Evolutionary conservation across 2,329 filamentous ascomycete genomes (phyloP).

Genomic region (Cryphonectria radicalis): DNA sequence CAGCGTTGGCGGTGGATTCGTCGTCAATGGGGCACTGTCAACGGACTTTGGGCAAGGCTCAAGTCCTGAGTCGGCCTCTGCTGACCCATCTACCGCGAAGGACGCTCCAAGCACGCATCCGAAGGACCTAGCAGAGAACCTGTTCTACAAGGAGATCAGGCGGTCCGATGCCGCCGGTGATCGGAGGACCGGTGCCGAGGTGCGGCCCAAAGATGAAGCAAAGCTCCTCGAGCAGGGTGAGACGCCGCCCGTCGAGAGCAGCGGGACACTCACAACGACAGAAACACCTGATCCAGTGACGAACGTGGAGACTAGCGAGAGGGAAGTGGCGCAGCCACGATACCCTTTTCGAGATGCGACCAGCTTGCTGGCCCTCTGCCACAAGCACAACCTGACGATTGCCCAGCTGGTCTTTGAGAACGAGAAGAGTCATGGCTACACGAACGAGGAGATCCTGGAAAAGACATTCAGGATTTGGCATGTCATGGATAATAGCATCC

Average conservation of each 20-base stretch:
- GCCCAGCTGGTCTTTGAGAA: conserved; percentile 57
- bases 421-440: conserved; percentile 55
- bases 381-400: conserved; percentile 56
- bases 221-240: conserved; percentile 10
- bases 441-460: conserved; percentile 52
- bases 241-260: conserved; percentile 23
- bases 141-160: conserved; percentile 57
- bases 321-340: conserved; percentile 41
- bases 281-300: conserved; percentile 29
- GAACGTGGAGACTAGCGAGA: conserved; percentile 18
- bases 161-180: conserved; percentile 51
- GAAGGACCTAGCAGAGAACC: conserved; percentile 54
- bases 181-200: conserved; percentile 48
- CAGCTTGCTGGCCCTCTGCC: conserved; percentile 51
- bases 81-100: conserved; percentile 30
- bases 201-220: conserved; percentile 42
- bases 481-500: conserved; percentile 56
- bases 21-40: conserved; percentile 55
- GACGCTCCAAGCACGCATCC: conserved; percentile 40
- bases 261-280: conserved; percentile 24
- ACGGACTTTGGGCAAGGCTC: conserved; percentile 37
- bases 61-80: background rate
- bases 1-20: conserved; percentile 57
- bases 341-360: conserved; percentile 53
- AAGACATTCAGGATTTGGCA: conserved; percentile 55